A percentile compares a stretch with the other conserved stretches of the same genome.
Evolutionary conservation across 768 basidiomycete species (phyloP).

Genomic region (Phylloporus arenicola): DNA sequence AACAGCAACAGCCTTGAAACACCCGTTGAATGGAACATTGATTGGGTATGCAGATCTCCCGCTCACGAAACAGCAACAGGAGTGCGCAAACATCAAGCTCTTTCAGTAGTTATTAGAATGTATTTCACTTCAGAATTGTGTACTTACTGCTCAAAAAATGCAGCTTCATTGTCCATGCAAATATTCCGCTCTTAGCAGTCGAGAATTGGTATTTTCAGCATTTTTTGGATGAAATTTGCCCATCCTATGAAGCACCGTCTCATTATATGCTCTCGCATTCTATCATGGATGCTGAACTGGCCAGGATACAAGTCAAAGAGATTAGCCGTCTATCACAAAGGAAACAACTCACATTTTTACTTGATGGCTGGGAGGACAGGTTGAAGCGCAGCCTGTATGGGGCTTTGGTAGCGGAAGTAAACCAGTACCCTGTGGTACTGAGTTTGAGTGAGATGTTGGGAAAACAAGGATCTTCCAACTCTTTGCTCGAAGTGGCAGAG

Average conservation of each 20-base stretch:
- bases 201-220: neutral
- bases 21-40: too few relatives aligned
- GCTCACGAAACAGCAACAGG: too few relatives aligned
- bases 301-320: neutral
- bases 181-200: neutral
- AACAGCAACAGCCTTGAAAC: too few relatives aligned
- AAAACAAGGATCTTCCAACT: neutral
- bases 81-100: too few relatives aligned
- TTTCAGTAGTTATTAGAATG: too few relatives aligned
- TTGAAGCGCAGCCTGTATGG: neutral
- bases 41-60: too few relatives aligned
- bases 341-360: neutral
- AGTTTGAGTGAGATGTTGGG: neutral
- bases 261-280: neutral
- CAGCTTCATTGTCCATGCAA: neutral
- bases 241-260: neutral
- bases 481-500: neutral
- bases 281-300: neutral
- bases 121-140: too few relatives aligned
- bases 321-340: neutral
- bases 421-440: neutral
- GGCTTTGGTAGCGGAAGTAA: neutral
- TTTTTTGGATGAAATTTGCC: neutral
- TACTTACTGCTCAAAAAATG: too few relatives aligned
- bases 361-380: neutral